Evolutionary conservation across 345 rosid genomes (phyloP).

Genomic region (Hirschfeldia incana): DNA sequence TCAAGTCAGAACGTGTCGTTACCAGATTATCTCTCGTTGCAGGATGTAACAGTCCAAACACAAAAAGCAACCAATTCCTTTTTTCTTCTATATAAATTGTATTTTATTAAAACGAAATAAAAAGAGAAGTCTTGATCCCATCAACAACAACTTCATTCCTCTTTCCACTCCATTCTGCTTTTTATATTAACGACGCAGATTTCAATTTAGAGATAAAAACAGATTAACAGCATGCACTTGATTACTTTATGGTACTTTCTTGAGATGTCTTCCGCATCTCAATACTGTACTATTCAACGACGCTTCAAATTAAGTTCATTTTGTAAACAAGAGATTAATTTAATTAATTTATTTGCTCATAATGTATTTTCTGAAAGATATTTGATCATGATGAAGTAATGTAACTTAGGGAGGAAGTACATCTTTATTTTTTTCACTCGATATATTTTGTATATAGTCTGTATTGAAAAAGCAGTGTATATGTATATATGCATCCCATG

Average conservation of each 20-base stretch:
- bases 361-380: too few species aligned
- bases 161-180: conserved; percentile 13
- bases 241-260: background rate
- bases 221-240: background rate
- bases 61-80: conserved; percentile 17
- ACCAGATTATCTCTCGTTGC: conserved; percentile 18
- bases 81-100: background rate
- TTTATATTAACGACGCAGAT: background rate
- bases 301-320: background rate
- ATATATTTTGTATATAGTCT: background rate
- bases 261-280: background rate
- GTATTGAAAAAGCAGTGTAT: background rate
- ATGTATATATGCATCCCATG: conserved; percentile 15
- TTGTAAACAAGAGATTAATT: background rate
- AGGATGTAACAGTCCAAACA: conserved; percentile 29
- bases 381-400: too few species aligned
- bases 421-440: background rate
- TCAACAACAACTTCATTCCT: conserved; percentile 14
- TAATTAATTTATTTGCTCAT: background rate
- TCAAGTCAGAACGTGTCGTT: conserved; percentile 36
- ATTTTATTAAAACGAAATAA: background rate
- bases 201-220: background rate
- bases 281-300: background rate
- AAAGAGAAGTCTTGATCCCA: conserved; percentile 12
- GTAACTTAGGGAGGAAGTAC: background rate